These are phyloP conservation scores for Epichloe coenophiala DNA, from an alignment of 2,329 filamentous ascomycete species.

Conservation along the genomic window DNA sequence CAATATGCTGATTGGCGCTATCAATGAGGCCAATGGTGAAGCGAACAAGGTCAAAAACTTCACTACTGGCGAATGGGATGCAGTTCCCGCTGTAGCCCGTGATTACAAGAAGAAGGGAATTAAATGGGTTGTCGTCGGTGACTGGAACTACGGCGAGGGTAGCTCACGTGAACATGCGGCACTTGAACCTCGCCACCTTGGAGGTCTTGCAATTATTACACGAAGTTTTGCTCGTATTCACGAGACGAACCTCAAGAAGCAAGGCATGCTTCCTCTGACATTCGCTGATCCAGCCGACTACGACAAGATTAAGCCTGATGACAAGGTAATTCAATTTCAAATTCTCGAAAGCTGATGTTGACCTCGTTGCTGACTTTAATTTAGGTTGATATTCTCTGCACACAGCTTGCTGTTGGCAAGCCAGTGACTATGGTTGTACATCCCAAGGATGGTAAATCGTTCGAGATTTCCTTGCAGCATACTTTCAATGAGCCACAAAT, in stretches of 20 bases:
- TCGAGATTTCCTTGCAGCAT: constrained; percentile 75
- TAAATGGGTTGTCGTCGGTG: constrained; percentile 93
- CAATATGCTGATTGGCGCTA: constrained; percentile 98
- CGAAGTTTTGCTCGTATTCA: constrained; percentile 97
- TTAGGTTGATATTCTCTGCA: constrained; percentile 69
- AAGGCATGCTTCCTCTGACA: constrained; percentile 98
- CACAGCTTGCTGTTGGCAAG: constrained; percentile 82
- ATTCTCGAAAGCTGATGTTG: neutral
- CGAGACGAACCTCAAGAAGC: constrained; percentile 99
- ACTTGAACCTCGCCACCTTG: constrained; percentile 92
- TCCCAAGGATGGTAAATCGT: constrained; percentile 71
- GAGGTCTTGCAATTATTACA: constrained; percentile 92
- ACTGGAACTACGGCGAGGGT: constrained; percentile 99
- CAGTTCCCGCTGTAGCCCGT: constrained; percentile 85
- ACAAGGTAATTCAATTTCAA: constrained; percentile 46
- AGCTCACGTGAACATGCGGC: constrained; percentile 96
- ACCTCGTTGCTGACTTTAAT: constrained; percentile 11
- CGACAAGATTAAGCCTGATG: constrained; percentile 87
- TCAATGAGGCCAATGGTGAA: constrained; percentile 90
- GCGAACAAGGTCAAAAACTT: constrained; percentile 96
- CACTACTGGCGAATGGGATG: constrained; percentile 69
- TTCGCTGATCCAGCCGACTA: constrained; percentile 93
- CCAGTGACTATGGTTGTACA: constrained; percentile 85
- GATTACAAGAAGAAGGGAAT: constrained; percentile 98
- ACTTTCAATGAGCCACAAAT: constrained; percentile 98